A percentile compares a stretch with the other conserved stretches of the same genome.
Conservation (phyloP, 2,329 filamentous ascomycete species). For the Chaetothyriales sp. region DNA sequence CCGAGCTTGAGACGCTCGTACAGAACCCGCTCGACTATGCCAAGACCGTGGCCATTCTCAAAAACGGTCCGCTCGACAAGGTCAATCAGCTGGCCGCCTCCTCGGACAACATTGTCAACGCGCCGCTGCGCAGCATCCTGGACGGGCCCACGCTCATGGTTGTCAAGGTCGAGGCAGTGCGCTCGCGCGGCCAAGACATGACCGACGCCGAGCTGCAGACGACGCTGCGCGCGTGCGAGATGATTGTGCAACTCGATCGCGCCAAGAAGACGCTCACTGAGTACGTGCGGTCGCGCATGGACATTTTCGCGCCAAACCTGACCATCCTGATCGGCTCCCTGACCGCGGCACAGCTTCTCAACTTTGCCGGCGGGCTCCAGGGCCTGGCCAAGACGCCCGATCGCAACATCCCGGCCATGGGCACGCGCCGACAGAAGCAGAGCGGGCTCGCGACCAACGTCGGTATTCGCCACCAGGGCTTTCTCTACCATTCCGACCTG, state of each 20-base stretch:
- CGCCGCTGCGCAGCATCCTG: constrained; percentile 64
- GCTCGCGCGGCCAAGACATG: constrained; percentile 68
- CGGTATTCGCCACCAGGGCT: constrained; percentile 80
- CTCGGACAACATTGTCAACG: constrained; percentile 64
- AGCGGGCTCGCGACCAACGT: constrained; percentile 85
- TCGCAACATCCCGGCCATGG: constrained; percentile 82
- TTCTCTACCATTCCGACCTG: constrained; percentile 81
- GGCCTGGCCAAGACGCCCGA: constrained; percentile 84
- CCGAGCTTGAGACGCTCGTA: constrained; percentile 79
- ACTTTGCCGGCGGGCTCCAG: constrained; percentile 76
- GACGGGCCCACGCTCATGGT: constrained; percentile 90
- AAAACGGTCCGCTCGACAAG: constrained; percentile 80
- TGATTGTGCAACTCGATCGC: constrained; percentile 73
- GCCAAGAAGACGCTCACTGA: constrained; percentile 79
- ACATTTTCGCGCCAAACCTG: constrained; percentile 84
- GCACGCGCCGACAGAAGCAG: constrained; percentile 71
- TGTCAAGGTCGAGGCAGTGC: constrained; percentile 86
- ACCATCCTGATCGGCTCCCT: constrained; percentile 82
- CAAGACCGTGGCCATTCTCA: constrained; percentile 83
- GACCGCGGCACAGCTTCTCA: constrained; percentile 91
- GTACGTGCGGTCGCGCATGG: constrained; percentile 96
- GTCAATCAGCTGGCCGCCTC: constrained; percentile 62
- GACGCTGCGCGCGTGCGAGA: constrained; percentile 67
- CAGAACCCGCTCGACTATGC: constrained; percentile 90
- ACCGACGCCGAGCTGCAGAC: constrained; percentile 58